These are phyloP conservation scores for Apiosordaria backusii DNA, from an alignment of 495 filamentous ascomycete genomes.

Conservation along the genomic window DNA sequence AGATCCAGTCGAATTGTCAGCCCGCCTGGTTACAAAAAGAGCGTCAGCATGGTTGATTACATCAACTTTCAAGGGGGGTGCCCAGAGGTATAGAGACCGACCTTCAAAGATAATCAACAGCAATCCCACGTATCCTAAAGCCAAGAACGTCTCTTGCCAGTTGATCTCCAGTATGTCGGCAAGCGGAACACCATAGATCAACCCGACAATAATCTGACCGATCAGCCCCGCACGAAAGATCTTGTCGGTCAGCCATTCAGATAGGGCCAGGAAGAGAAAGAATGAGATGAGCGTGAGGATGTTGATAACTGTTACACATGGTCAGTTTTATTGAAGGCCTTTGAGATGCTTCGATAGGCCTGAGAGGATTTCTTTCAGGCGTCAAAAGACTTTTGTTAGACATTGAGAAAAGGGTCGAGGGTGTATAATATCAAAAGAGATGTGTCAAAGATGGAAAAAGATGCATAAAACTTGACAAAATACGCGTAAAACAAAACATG, in stretches of 20 bases:
- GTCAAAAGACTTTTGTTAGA: too few relatives aligned
- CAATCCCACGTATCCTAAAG: slow-evolving; percentile 74
- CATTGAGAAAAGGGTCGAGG: too few relatives aligned
- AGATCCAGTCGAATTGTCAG: slow-evolving; percentile 59
- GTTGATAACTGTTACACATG: slow-evolving; percentile 19
- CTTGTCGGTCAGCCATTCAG: slow-evolving; percentile 56
- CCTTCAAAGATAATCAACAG: slow-evolving; percentile 71
- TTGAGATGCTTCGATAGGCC: too few relatives aligned
- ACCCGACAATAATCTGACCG: slow-evolving; percentile 70
- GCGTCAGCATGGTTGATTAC: too few relatives aligned
- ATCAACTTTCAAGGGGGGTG: background rate
- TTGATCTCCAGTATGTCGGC: slow-evolving; percentile 40
- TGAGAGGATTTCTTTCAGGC: too few relatives aligned
- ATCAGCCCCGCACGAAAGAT: slow-evolving; percentile 68
- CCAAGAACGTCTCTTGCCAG: slow-evolving; percentile 59
- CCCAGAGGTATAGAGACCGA: background rate
- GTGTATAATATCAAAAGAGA: background rate
- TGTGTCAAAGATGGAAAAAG: background rate
- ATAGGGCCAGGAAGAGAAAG: slow-evolving; percentile 60
- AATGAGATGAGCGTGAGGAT: slow-evolving; percentile 63
- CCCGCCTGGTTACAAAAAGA: too few relatives aligned
- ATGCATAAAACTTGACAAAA: background rate
- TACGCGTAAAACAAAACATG: background rate
- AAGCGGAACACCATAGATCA: slow-evolving; percentile 64
- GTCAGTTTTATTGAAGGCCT: too few relatives aligned